Conservation (phyloP, 2,329 filamentous ascomycete genomes). For the Clarireedia hainanense region DNA sequence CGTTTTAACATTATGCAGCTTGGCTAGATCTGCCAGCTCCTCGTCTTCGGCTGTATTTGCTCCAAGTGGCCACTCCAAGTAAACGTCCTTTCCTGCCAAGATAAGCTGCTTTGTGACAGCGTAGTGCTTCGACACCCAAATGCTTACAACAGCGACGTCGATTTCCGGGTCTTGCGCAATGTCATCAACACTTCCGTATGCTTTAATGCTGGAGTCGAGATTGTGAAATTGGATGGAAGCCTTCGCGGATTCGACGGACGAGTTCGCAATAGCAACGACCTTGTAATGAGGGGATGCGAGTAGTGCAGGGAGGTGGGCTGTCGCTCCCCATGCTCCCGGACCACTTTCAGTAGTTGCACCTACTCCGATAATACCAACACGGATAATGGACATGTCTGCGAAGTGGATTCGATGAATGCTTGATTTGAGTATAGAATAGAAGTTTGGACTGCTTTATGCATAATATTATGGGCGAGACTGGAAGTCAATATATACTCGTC, state of each 20-base stretch:
- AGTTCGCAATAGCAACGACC: constrained; percentile 41
- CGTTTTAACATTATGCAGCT: constrained; percentile 34
- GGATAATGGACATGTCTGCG: constrained; percentile 9
- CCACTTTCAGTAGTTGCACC: neutral
- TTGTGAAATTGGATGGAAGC: constrained; percentile 34
- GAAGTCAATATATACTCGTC: too few relatives aligned
- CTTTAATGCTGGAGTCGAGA: constrained; percentile 32
- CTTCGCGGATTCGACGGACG: constrained; percentile 34
- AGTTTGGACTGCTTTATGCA: too few relatives aligned
- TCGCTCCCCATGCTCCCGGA: constrained; percentile 39
- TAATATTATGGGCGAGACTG: too few relatives aligned
- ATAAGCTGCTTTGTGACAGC: constrained; percentile 35
- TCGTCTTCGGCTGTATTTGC: constrained; percentile 34
- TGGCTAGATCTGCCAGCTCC: constrained; percentile 35
- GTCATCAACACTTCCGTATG: constrained; percentile 34
- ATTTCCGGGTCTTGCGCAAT: constrained; percentile 39
- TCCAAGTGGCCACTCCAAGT: constrained; percentile 43
- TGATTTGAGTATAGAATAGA: neutral
- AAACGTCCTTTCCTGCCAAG: constrained; percentile 39
- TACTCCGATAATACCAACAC: constrained; percentile 17
- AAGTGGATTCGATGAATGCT: neutral
- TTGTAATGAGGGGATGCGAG: constrained; percentile 29
- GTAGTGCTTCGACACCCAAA: constrained; percentile 37
- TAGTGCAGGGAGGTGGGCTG: constrained; percentile 44
- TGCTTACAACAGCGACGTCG: constrained; percentile 39